Percentiles rank a stretch among this genome's conserved stretches.
These are phyloP conservation scores for Aspergillus haitiensis DNA, from an alignment of 495 filamentous ascomycete genomes.

Conservation along the genomic window DNA sequence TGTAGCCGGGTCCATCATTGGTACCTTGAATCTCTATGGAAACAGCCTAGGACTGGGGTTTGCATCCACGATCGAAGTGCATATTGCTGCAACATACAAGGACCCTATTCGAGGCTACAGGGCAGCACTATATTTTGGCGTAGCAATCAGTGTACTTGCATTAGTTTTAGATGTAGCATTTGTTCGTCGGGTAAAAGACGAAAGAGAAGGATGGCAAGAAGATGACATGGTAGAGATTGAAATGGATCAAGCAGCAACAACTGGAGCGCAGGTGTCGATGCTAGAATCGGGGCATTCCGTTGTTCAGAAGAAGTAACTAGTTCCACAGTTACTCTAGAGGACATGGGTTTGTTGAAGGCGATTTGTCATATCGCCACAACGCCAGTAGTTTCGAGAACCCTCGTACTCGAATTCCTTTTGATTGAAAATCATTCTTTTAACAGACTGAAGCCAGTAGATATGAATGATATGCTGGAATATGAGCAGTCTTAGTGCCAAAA, in stretches of 20 bases:
- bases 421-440: too few relatives aligned
- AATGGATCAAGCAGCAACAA: slow-evolving; percentile 22
- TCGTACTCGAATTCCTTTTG: not conserved
- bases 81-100: slow-evolving; percentile 25
- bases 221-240: slow-evolving; percentile 29
- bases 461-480: too few relatives aligned
- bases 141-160: slow-evolving; percentile 42
- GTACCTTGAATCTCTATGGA: slow-evolving; percentile 49
- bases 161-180: slow-evolving; percentile 42
- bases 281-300: slow-evolving; percentile 3
- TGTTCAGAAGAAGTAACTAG: slow-evolving; percentile 3
- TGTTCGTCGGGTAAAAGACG: slow-evolving; percentile 43
- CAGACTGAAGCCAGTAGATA: too few relatives aligned
- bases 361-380: not conserved
- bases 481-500: too few relatives aligned
- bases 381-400: not conserved
- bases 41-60: slow-evolving; percentile 51
- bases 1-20: slow-evolving; percentile 49
- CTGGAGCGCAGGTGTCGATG: slow-evolving; percentile 16
- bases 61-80: slow-evolving; percentile 49
- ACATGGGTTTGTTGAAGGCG: not conserved
- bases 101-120: slow-evolving; percentile 38
- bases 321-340: not conserved
- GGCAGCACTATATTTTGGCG: slow-evolving; percentile 44
- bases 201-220: slow-evolving; percentile 43